Conservation (phyloP, 2,329 filamentous ascomycete species). For the Xylariaceae sp. region DNA sequence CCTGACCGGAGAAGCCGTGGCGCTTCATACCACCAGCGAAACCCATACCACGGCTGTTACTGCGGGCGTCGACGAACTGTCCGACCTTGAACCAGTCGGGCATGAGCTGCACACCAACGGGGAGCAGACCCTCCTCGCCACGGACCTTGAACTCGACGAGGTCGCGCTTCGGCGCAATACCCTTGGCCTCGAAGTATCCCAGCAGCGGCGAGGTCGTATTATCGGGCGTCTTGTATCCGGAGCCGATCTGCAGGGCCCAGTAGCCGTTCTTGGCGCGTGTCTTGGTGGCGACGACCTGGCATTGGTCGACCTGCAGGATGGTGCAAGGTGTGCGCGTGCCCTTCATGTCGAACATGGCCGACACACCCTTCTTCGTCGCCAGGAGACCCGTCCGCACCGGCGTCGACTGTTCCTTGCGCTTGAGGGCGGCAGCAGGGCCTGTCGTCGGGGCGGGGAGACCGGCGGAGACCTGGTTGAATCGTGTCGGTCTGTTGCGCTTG, state of each 20-base stretch:
- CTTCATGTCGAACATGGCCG: constrained; percentile 70
- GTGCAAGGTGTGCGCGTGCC: constrained; percentile 80
- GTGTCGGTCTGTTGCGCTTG: constrained; percentile 47
- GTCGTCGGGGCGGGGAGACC: constrained; percentile 53
- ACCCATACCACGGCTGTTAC: constrained; percentile 77
- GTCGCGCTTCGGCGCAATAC: constrained; percentile 76
- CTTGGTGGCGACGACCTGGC: constrained; percentile 85
- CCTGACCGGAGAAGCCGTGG: constrained; percentile 84
- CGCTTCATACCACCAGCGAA: constrained; percentile 98
- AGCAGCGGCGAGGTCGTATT: constrained; percentile 80
- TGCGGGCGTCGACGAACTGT: constrained; percentile 82
- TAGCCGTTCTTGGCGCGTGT: constrained; percentile 78
- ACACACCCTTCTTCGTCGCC: constrained; percentile 93
- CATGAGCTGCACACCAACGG: constrained; percentile 67
- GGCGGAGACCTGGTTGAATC: constrained; percentile 55
- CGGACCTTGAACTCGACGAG: constrained; percentile 85
- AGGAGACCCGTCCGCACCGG: constrained; percentile 73
- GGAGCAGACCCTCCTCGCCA: constrained; percentile 64
- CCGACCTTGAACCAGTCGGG: constrained; percentile 91
- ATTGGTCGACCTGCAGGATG: constrained; percentile 86
- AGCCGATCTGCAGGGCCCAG: constrained; percentile 86
- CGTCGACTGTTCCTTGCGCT: constrained; percentile 53
- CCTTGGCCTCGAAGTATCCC: constrained; percentile 80
- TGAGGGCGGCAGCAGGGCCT: constrained; percentile 56
- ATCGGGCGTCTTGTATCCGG: constrained; percentile 64